Conservation (phyloP, 495 filamentous ascomycete genomes). For the Rhizodiscina lignyota region DNA sequence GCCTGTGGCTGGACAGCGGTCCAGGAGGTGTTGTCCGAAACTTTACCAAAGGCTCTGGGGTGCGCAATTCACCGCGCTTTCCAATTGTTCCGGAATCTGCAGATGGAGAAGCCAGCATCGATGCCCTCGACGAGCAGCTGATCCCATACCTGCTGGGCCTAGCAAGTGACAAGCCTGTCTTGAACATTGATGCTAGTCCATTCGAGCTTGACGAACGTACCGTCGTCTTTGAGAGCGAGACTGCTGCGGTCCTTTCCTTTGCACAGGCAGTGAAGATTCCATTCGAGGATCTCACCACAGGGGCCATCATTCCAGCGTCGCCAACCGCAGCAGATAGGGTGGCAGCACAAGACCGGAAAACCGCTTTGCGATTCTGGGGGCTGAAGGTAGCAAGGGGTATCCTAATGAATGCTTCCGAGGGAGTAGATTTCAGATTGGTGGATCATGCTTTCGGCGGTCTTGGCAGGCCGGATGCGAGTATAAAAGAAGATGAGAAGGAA, state of each 20-base stretch:
- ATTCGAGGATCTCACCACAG: conserved; percentile 30
- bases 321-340: too few species aligned
- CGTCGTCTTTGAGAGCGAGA: conserved; percentile 35
- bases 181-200: conserved; percentile 40
- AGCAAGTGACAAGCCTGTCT: conserved; percentile 29
- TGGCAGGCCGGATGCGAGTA: conserved; percentile 17
- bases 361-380: conserved; percentile 40
- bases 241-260: conserved; percentile 40
- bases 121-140: conserved; percentile 36
- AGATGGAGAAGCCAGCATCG: conserved; percentile 28
- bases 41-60: conserved; percentile 29
- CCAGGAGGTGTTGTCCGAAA: conserved; percentile 32
- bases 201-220: conserved; percentile 39
- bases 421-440: conserved; percentile 39
- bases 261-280: conserved; percentile 32
- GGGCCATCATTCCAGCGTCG: conserved; percentile 17
- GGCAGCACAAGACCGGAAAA: conserved; percentile 17
- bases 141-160: conserved; percentile 41
- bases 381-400: conserved; percentile 44
- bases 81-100: conserved; percentile 35
- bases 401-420: conserved; percentile 41
- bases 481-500: conserved; percentile 13
- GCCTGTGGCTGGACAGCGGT: conserved; percentile 46
- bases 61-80: conserved; percentile 26
- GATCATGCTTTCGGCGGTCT: conserved; percentile 48